Percentiles rank a stretch among this genome's conserved stretches.
Evolutionary conservation across 495 filamentous ascomycete genomes (phyloP).

Genomic region (Penicillium egyptiacum): DNA sequence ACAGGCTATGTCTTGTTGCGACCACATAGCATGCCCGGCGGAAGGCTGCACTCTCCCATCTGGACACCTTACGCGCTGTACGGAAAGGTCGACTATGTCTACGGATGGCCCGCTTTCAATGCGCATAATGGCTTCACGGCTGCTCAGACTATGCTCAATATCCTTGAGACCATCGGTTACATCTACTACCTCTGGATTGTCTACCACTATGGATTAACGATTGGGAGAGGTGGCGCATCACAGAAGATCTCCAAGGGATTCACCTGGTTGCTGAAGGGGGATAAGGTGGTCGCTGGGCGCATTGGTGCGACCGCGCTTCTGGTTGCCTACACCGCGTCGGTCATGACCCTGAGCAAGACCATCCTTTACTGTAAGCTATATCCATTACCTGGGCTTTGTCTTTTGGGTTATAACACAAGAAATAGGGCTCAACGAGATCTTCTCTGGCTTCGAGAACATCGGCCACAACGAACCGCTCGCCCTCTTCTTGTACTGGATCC

Average conservation of each 20-base stretch:
- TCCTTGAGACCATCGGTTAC: conserved; percentile 71
- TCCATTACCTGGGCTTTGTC: background rate
- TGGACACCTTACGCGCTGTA: conserved; percentile 83
- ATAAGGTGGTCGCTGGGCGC: conserved; percentile 56
- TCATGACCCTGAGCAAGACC: conserved; percentile 89
- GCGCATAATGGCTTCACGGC: conserved; percentile 74
- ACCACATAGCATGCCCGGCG: conserved; percentile 81
- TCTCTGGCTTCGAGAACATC: conserved; percentile 74
- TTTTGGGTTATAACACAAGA: conserved; percentile 3
- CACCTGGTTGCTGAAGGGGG: conserved; percentile 46
- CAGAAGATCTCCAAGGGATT: conserved; percentile 37
- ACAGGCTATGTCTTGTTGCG: conserved; percentile 76
- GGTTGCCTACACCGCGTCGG: conserved; percentile 63
- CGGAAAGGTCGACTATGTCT: conserved; percentile 76
- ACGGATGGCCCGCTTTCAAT: conserved; percentile 77
- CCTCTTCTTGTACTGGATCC: conserved; percentile 68
- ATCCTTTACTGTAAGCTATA: conserved; percentile 72
- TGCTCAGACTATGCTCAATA: conserved; percentile 73
- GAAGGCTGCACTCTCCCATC: conserved; percentile 68
- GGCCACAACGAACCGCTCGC: conserved; percentile 65
- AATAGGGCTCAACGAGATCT: conserved; percentile 73
- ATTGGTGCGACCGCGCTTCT: conserved; percentile 63
- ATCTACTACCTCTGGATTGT: conserved; percentile 66
- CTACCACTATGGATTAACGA: conserved; percentile 45
- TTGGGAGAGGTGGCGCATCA: conserved; percentile 31